Base-by-base conservation (phyloP, 1,284 basidiomycete species). In the Taiwanofungus camphoratus region DNA sequence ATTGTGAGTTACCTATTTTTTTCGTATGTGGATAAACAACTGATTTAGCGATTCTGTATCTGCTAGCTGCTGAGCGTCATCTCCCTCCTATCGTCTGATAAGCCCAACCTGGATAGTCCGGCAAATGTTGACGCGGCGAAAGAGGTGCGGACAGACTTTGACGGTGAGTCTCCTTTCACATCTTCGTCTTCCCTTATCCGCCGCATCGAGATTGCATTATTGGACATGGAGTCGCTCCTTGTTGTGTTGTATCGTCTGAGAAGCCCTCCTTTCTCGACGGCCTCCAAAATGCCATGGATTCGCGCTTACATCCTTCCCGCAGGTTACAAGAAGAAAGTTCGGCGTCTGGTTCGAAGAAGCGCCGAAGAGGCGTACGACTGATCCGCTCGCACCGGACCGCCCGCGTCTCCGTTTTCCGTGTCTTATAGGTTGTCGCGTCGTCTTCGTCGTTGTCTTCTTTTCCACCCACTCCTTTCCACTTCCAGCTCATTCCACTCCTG, bases 121-220 rank as follows among this genome's bases (percentile, higher is more conserved):
- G 95, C 95, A 1, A 99, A 99, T 59, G 88, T 99, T 19, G 94
- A 99, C 59, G 95, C 96, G 1, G 93, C 93, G 15, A 93, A 92
- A 61, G 83, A 95, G 63, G 80, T 93, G 18, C 76, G 92, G 53
- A 84, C 78, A 36, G 79, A 92, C 59, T 69, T 78, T 30, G 68
- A 73, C 33, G 71, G 87, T 87, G 59, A 38, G 78, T 62, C 16
- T n/a, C n/a, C n/a, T n/a, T 41, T 37, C 29, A 27, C 41, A 26
- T 26, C 36, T 24, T 39, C 22, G 34, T 33, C n/a, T 30, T 18
- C 23, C 24, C 27, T 13, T 1, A 5, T 43, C 21, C 12, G 7
- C n/a, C n/a, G n/a, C n/a, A n/a, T n/a, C n/a, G n/a, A n/a, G n/a
- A n/a, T n/a, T 22, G 20, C 11, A 11, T 20, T 44, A 32, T 22